Evolutionary conservation across 2,329 filamentous ascomycete species (phyloP).

Genomic region (Basipetospora sp.): DNA sequence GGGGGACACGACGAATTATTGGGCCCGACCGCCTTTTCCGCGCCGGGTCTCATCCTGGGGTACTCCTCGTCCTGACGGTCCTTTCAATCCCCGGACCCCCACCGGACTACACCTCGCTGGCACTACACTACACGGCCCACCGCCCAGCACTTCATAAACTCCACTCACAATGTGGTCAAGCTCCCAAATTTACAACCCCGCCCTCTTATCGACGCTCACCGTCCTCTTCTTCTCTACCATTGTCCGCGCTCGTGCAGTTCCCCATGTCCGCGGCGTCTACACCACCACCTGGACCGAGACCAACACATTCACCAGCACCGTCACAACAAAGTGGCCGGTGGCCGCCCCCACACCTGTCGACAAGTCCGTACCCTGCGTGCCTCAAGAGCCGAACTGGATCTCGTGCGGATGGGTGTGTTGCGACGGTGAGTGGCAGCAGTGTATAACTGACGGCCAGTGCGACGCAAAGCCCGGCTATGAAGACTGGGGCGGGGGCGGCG

Average conservation of each 20-base stretch:
- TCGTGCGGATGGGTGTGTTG: constrained; percentile 59
- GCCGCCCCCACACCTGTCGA: constrained; percentile 29
- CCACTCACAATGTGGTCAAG: background rate
- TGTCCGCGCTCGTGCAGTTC: constrained; percentile 30
- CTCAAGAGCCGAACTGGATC: constrained; percentile 36
- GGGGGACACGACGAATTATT: background rate
- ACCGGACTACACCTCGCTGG: too few species aligned
- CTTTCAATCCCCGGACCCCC: too few species aligned
- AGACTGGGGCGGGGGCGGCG: constrained; percentile 14
- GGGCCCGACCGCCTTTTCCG: background rate
- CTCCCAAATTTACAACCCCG: background rate
- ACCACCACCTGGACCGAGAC: constrained; percentile 49
- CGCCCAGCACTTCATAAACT: background rate
- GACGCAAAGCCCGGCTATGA: constrained; percentile 34
- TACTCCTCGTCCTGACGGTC: too few species aligned
- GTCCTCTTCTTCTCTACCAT: constrained; percentile 22
- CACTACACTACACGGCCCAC: background rate
- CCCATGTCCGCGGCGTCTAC: constrained; percentile 26
- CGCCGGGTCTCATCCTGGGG: background rate
- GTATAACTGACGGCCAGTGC: constrained; percentile 45
- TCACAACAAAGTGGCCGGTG: constrained; percentile 32
- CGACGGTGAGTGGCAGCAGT: constrained; percentile 51
- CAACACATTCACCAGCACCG: constrained; percentile 43
- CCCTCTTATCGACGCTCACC: constrained; percentile 15
- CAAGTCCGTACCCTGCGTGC: constrained; percentile 41